Evolutionary conservation across 345 rosid genomes (phyloP).

Genomic region (Citrus cavaleriei): DNA sequence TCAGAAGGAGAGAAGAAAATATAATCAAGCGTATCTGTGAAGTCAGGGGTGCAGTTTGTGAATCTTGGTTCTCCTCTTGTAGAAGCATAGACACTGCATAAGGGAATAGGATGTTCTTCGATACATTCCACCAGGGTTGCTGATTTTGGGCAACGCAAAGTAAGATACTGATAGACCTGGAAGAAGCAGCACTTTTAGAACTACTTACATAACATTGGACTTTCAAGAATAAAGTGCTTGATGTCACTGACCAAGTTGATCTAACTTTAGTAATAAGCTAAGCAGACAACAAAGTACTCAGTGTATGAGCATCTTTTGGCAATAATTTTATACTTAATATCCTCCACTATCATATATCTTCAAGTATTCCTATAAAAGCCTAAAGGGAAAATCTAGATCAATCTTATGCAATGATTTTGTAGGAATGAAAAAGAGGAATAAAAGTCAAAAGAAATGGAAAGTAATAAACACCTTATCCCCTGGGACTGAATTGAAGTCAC

Average conservation of each 20-base stretch:
- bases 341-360: neutral
- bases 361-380: neutral
- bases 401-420: no score
- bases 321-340: neutral
- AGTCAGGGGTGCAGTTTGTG: slow-evolving; percentile 86
- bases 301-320: neutral
- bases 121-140: slow-evolving; percentile 24
- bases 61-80: slow-evolving; percentile 81
- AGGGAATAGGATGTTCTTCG: slow-evolving; percentile 58
- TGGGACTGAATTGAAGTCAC: slow-evolving; percentile 95
- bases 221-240: neutral
- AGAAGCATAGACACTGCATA: slow-evolving; percentile 62
- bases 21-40: slow-evolving; percentile 79
- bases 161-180: slow-evolving; percentile 82
- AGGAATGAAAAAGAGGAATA: neutral
- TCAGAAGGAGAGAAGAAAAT: slow-evolving; percentile 69
- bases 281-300: neutral
- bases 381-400: neutral
- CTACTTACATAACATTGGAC: neutral
- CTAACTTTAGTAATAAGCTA: neutral
- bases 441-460: neutral
- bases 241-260: neutral
- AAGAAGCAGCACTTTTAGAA: slow-evolving; percentile 5
- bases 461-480: slow-evolving; percentile 58
- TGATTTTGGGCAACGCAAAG: slow-evolving; percentile 45